Evolutionary conservation across 306 rosid genomes (phyloP), one percentile per base, ranked within the genome.

Genomic region (Acacia acuminata): DNA sequence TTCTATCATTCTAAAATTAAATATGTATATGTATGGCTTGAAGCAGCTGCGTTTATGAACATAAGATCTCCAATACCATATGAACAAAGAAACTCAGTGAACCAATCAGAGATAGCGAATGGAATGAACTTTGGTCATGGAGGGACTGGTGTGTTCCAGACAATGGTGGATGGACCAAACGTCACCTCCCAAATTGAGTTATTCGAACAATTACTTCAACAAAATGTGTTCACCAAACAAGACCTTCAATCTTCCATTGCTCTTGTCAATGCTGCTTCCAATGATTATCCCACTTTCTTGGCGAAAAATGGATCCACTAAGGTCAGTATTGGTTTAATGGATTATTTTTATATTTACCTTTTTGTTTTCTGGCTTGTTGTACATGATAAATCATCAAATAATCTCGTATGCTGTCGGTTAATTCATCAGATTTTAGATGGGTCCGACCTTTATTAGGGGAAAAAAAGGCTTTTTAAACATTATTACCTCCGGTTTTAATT

Each of bases 201-300:
- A 0, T 45, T 90, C 58, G 76, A 90, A 67, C 71, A 83, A 8
- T 81, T 89, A 8, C 44, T 90, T 19, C 7, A 90, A 82, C 85
- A 88, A 81, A 82, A 89, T 16, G 24, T 78, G 2, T 86, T 77
- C 30, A 80, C 87, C 85, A 74, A 83, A 71, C 44, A 12, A 0
- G 91, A 92, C 80, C 89, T 92, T 27, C 11, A 75, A 10, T 84
- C 84, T 27, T 84, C 90, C 1, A 1, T 81, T 30, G 84, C 80
- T 50, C 84, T 87, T 3, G 72, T 87, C 3, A 70, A 80, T 10
- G 75, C 80, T 38, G 85, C 78, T 38, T 81, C 67, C 36, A 87
- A 87, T 14, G 90, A 87, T 66, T 87, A 79, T n/a, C 43, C 47
- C 6, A 65, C 81, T 17, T 81, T 71, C 63, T 0, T 10, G 4